These are phyloP conservation scores for Fusarium haematococcum DNA, from an alignment of 2,329 filamentous ascomycete genomes.

Conservation along the genomic window DNA sequence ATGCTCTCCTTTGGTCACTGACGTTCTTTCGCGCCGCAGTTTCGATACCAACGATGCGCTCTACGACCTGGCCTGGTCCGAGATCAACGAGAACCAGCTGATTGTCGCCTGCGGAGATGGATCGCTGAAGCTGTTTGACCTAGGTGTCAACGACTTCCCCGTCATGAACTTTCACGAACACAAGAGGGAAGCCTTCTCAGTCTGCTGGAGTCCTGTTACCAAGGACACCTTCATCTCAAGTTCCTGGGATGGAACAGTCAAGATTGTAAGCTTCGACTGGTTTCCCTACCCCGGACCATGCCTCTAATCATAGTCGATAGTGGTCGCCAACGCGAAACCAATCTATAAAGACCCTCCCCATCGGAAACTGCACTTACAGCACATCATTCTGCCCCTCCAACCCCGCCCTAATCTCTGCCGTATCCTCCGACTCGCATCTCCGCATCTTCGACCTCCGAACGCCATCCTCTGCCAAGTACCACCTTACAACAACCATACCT, in stretches of 20 bases:
- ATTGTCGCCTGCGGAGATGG: conserved; percentile 92
- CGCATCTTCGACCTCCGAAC: conserved; percentile 93
- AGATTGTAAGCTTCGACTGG: conserved; percentile 67
- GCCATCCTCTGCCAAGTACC: conserved; percentile 86
- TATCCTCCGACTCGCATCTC: conserved; percentile 88
- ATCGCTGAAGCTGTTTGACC: conserved; percentile 93
- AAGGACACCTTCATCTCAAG: conserved; percentile 93
- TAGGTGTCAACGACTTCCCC: conserved; percentile 83
- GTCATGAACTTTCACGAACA: conserved; percentile 95
- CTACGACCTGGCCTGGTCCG: conserved; percentile 95
- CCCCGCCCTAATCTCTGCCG: conserved; percentile 85
- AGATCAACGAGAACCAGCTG: conserved; percentile 95
- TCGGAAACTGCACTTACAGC: conserved; percentile 94
- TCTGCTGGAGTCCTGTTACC: conserved; percentile 90
- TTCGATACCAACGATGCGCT: conserved; percentile 98
- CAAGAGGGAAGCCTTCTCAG: conserved; percentile 90
- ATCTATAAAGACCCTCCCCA: conserved; percentile 86
- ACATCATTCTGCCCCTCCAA: conserved; percentile 91
- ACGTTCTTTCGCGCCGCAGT: conserved; percentile 55
- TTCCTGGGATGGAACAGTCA: conserved; percentile 96
- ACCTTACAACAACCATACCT: conserved; percentile 84
- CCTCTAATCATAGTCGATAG: conserved; percentile 51
- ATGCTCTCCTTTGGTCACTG: background rate
- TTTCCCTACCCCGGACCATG: background rate
- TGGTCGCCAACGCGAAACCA: conserved; percentile 85